A percentile compares a stretch with the other conserved stretches of the same genome.
Evolutionary conservation across 805 yeast species (phyloP).

Genomic region (Barnettozyma sp.): DNA sequence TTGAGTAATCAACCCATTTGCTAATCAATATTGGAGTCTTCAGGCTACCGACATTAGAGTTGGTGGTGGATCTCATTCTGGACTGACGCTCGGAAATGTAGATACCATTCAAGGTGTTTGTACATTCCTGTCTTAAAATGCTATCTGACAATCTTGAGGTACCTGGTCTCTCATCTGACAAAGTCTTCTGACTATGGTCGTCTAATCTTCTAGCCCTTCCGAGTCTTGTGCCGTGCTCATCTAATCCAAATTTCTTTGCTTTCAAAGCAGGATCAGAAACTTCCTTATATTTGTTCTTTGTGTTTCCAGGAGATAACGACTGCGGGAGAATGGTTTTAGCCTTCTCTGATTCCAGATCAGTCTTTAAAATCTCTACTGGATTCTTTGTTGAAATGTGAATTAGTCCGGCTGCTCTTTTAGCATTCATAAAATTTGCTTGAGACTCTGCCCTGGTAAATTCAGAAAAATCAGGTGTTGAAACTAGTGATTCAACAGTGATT

Average conservation of each 20-base stretch:
- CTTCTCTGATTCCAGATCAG: conserved; percentile 63
- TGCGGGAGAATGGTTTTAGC: conserved; percentile 72
- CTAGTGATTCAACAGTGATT: conserved; percentile 56
- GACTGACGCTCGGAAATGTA: conserved; percentile 39
- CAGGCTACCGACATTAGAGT: conserved; percentile 8
- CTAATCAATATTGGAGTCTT: conserved; percentile 66
- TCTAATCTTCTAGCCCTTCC: conserved; percentile 32
- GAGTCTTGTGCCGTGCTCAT: conserved; percentile 31
- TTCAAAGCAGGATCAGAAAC: conserved; percentile 24
- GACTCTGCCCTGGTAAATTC: conserved; percentile 55
- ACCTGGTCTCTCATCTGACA: conserved; percentile 12
- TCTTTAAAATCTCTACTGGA: conserved; percentile 63
- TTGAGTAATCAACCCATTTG: conserved; percentile 97
- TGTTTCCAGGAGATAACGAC: conserved; percentile 88
- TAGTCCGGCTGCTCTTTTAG: conserved; percentile 60
- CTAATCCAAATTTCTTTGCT: conserved; percentile 17
- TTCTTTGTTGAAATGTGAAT: conserved; percentile 40
- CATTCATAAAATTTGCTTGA: conserved; percentile 55
- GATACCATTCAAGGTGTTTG: conserved; percentile 39
- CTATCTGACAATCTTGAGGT: conserved; percentile 22
- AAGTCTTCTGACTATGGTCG: conserved; percentile 13
- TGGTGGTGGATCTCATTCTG: conserved; percentile 28
- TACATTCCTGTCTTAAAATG: conserved; percentile 38
- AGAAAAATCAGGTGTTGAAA: conserved; percentile 52
- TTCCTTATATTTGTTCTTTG: conserved; percentile 80